Conservation (phyloP, 495 filamentous ascomycete species). For the Penicillium paradoxum region DNA sequence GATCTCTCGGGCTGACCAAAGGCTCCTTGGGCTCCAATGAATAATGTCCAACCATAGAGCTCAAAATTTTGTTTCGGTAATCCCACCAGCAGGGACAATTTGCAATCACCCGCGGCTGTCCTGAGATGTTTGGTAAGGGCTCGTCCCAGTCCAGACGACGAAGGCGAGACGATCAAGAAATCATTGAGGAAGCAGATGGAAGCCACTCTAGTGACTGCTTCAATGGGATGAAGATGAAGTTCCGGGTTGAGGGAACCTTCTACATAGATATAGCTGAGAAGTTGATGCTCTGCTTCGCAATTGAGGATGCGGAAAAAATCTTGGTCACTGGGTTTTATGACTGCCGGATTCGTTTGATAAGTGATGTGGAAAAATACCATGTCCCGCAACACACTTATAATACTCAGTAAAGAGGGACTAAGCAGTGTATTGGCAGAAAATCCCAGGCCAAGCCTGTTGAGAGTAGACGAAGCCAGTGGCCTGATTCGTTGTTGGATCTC, state of each 20-base stretch:
- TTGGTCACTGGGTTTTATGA: constrained; percentile 14
- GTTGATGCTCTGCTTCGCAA: constrained; percentile 31
- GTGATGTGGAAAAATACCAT: constrained; percentile 24
- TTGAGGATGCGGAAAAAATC: constrained; percentile 31
- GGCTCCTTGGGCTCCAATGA: constrained; percentile 32
- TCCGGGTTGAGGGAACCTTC: constrained; percentile 2
- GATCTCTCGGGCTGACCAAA: constrained; percentile 21
- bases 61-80: constrained; percentile 20
- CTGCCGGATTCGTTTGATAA: constrained; percentile 10
- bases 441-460: constrained; percentile 21
- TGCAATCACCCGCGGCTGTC: constrained; percentile 14
- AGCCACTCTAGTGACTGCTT: constrained; percentile 28
- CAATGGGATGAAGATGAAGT: constrained; percentile 21
- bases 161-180: constrained; percentile 31
- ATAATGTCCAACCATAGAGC: constrained; percentile 28
- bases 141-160: constrained; percentile 31
- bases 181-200: constrained; percentile 31
- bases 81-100: constrained; percentile 14
- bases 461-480: constrained; percentile 21
- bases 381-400: constrained; percentile 24
- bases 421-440: constrained; percentile 25
- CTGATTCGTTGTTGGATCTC: constrained; percentile 26
- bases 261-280: constrained; percentile 32
- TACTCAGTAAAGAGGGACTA: constrained; percentile 18
- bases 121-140: constrained; percentile 32